Evolutionary conservation across 129 eudicot genomes (phyloP).

Genomic region (Flaveria trinervia): DNA sequence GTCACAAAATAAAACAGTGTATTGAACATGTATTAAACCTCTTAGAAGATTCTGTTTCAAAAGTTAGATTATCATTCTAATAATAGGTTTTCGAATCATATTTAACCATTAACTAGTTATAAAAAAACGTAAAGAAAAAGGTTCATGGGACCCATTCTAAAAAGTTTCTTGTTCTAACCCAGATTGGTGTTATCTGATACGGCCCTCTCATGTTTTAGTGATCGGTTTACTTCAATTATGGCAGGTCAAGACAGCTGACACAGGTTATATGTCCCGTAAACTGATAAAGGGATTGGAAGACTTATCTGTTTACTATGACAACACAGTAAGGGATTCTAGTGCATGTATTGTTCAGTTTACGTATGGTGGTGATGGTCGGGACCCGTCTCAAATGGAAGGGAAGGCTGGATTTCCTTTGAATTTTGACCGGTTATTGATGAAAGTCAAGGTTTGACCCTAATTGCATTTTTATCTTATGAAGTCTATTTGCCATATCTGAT

Average conservation of each 20-base stretch:
- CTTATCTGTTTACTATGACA: slow-evolving; percentile 71
- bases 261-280: slow-evolving; percentile 95
- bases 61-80: not conserved
- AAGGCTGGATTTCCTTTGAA: slow-evolving; percentile 73
- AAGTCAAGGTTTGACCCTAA: slow-evolving; percentile 65
- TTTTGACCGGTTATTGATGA: slow-evolving; percentile 69
- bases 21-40: not conserved
- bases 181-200: not conserved
- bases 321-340: slow-evolving; percentile 85
- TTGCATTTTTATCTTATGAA: not conserved
- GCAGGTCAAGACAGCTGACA: slow-evolving; percentile 98
- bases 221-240: slow-evolving; percentile 8
- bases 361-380: slow-evolving; percentile 94
- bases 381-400: slow-evolving; percentile 96
- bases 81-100: not conserved
- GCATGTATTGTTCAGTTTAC: slow-evolving; percentile 74
- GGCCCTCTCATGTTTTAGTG: not conserved
- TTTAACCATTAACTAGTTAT: not conserved
- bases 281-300: slow-evolving; percentile 89
- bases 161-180: not conserved
- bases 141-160: not conserved
- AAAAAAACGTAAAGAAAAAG: not conserved
- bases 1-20: not conserved
- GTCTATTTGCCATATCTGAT: not conserved
- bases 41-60: not conserved